These are phyloP conservation scores for barley (Hordeum vulgare) DNA, from an alignment of 176 grass and related monocot species.

Conservation along the genomic window MorexV3_pseudomolecules_assembly NC_058520.1:174643178-174643677, in stretches of 20 bases:
- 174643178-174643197: too few relatives aligned
- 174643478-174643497: background rate
- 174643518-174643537: background rate
- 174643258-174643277: too few relatives aligned
- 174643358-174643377: too few relatives aligned
- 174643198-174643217: too few relatives aligned
- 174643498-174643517: background rate
- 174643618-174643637: background rate
- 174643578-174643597: conserved; percentile 7
- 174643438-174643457: background rate
- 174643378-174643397: too few relatives aligned
- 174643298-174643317: too few relatives aligned
- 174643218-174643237: too few relatives aligned
- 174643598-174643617: background rate
- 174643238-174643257: too few relatives aligned
- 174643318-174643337: too few relatives aligned
- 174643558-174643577: background rate
- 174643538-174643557: background rate
- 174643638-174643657: background rate
- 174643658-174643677: background rate
- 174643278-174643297: too few relatives aligned
- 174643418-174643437: too few relatives aligned
- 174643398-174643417: background rate
- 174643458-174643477: background rate
- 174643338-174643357: too few relatives aligned